Evolutionary conservation across 192 early-diverging fungal species (phyloP).

Genomic region (Phlyctochytrium planicorne): DNA sequence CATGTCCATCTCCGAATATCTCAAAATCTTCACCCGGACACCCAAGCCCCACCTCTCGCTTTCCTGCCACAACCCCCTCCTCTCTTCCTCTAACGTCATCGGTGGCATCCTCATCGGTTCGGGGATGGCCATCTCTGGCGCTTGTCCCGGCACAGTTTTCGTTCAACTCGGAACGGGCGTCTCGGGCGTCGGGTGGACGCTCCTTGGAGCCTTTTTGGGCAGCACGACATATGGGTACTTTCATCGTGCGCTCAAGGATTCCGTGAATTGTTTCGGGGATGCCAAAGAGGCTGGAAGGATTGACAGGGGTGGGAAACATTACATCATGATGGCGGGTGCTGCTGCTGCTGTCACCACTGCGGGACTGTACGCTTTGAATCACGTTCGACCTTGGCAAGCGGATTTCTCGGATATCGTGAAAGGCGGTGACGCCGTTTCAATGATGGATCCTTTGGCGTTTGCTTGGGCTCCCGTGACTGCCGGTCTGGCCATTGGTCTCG

Average conservation of each 20-base stretch:
- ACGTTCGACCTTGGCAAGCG: not conserved
- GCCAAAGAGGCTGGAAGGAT: conserved; percentile 2
- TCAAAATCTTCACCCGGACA: conserved; percentile 12
- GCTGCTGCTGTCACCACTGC: not conserved
- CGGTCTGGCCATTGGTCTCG: conserved; percentile 21
- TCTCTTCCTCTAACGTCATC: conserved; percentile 20
- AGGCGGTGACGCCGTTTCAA: not conserved
- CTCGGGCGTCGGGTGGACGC: not conserved
- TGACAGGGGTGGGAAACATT: not conserved
- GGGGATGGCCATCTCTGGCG: conserved; percentile 33
- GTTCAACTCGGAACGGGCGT: conserved; percentile 32
- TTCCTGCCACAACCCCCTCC: not conserved
- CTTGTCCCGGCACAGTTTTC: conserved; percentile 37
- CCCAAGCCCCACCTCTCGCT: conserved; percentile 9
- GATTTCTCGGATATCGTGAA: not conserved
- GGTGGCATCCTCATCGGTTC: conserved; percentile 26
- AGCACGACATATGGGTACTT: conserved; percentile 24
- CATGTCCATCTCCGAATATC: conserved; percentile 12
- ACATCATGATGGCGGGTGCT: not conserved
- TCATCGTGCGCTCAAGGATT: conserved; percentile 1
- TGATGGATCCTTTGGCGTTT: not conserved
- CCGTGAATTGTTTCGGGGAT: conserved; percentile 5
- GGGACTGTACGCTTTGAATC: conserved; percentile 19
- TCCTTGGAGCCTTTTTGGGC: conserved; percentile 22
- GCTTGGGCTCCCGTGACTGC: conserved; percentile 32